Evolutionary conservation across 495 filamentous ascomycete genomes (phyloP).

Genomic region (Daldinia concentrica): DNA sequence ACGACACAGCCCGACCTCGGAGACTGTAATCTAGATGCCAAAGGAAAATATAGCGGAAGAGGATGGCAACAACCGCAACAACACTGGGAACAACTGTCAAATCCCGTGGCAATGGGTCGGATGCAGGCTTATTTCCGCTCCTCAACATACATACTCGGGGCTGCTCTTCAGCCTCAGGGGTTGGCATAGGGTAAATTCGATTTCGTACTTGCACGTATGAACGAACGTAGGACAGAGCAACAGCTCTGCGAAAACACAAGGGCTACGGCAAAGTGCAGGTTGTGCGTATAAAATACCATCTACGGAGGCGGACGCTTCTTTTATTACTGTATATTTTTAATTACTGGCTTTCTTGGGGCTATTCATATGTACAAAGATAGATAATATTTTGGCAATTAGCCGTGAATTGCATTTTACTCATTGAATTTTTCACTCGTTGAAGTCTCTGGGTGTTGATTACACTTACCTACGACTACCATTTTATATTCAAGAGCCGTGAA

Average conservation of each 20-base stretch:
- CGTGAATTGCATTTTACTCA: neutral
- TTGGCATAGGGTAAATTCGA: slow-evolving; percentile 4
- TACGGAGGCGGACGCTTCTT: neutral
- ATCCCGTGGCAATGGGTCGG: slow-evolving; percentile 44
- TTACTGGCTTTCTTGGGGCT: neutral
- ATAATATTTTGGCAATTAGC: neutral
- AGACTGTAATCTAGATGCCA: slow-evolving; percentile 11
- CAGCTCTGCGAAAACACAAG: neutral
- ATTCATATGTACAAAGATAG: neutral
- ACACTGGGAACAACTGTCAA: slow-evolving; percentile 11
- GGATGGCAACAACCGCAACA: slow-evolving; percentile 15
- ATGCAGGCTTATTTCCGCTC: slow-evolving; percentile 48
- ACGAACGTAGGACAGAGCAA: neutral
- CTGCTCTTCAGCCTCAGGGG: slow-evolving; percentile 32
- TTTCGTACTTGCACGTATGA: neutral
- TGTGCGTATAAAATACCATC: neutral
- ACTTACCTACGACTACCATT: no score
- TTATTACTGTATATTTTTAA: slow-evolving; percentile 3
- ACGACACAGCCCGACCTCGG: slow-evolving; percentile 40
- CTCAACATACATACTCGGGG: slow-evolving; percentile 38
- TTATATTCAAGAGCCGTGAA: no score
- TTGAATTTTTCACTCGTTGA: neutral
- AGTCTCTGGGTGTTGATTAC: neutral
- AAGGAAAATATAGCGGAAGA: slow-evolving; percentile 1
- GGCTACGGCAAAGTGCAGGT: neutral